phyloP scores from a whole-genome alignment of 2,329 filamentous ascomycete species.

The Penicillium digitatum region DNA sequence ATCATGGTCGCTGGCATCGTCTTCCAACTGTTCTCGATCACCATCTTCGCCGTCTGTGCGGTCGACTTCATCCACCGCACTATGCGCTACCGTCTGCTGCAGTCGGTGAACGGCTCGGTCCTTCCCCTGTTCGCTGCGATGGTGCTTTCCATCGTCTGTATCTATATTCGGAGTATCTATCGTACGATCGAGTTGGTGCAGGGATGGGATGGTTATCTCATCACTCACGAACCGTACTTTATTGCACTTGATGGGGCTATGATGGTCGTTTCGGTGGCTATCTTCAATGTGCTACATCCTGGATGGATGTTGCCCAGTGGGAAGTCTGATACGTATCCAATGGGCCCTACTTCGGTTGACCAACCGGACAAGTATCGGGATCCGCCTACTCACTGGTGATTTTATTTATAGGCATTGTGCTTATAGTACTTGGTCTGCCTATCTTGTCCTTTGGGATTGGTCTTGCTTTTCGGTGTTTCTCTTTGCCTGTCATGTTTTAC shows the following conservation, averaged over 20 bases:
- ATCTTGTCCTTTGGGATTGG: background rate
- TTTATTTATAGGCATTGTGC: background rate
- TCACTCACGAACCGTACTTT: conserved; percentile 50
- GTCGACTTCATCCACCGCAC: conserved; percentile 46
- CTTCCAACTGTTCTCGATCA: conserved; percentile 56
- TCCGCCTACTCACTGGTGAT: background rate
- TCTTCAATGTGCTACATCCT: conserved; percentile 48
- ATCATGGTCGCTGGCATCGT: conserved; percentile 54
- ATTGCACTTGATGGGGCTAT: conserved; percentile 49
- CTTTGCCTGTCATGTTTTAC: background rate
- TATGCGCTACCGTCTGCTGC: conserved; percentile 23
- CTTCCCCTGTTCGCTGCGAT: conserved; percentile 38
- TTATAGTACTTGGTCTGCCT: background rate
- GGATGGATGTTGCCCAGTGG: conserved; percentile 36
- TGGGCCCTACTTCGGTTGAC: conserved; percentile 11
- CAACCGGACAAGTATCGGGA: conserved; percentile 8
- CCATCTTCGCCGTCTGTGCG: conserved; percentile 50
- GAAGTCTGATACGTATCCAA: conserved; percentile 10
- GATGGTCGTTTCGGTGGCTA: conserved; percentile 47
- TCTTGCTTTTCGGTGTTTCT: background rate
- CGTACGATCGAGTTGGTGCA: conserved; percentile 50
- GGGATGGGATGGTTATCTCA: conserved; percentile 50
- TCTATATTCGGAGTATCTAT: conserved; percentile 50
- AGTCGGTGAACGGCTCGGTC: conserved; percentile 25
- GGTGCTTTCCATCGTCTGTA: conserved; percentile 42